A percentile compares a stretch with the other conserved stretches of the same genome.
Conservation (phyloP, 352 stramenopile genomes). For the Thraustotheca clavata region DNA sequence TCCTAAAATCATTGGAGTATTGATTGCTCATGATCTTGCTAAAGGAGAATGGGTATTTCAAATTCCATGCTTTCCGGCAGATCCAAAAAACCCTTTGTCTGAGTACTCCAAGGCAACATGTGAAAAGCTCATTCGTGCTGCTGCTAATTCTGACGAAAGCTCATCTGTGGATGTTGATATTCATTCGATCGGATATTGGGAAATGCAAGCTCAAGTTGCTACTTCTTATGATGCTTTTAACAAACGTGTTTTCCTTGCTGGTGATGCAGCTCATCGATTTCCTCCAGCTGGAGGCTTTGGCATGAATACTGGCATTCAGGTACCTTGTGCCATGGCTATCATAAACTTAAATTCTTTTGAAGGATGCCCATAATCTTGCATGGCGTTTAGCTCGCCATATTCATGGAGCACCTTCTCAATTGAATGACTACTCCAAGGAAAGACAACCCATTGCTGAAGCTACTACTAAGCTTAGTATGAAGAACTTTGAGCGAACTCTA, state of each 20-base stretch:
- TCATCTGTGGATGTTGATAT: slow-evolving; percentile 46
- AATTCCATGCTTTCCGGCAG: slow-evolving; percentile 87
- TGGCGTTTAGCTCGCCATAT: slow-evolving; percentile 85
- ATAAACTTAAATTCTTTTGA: slow-evolving; percentile 21
- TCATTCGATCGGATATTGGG: slow-evolving; percentile 84
- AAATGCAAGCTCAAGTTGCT: slow-evolving; percentile 89
- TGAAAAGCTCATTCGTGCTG: slow-evolving; percentile 4
- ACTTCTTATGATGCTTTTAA: slow-evolving; percentile 63
- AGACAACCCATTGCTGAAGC: slow-evolving; percentile 59
- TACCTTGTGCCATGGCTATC: neutral
- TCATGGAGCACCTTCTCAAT: slow-evolving; percentile 22
- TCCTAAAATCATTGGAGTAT: slow-evolving; percentile 77
- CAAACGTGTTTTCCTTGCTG: slow-evolving; percentile 77
- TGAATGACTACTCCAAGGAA: slow-evolving; percentile 78
- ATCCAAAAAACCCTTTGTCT: slow-evolving; percentile 21
- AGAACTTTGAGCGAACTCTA: slow-evolving; percentile 82
- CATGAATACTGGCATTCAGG: slow-evolving; percentile 89
- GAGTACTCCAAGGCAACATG: neutral
- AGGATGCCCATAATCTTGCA: slow-evolving; percentile 87
- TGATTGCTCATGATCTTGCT: slow-evolving; percentile 89
- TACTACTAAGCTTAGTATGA: slow-evolving; percentile 74
- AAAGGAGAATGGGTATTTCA: slow-evolving; percentile 88
- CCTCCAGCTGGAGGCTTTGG: slow-evolving; percentile 88
- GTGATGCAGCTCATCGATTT: slow-evolving; percentile 90
- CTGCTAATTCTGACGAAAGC: neutral